Conservation (phyloP, 2,329 filamentous ascomycete species). For the Pseudogymnoascus sp. region DNA sequence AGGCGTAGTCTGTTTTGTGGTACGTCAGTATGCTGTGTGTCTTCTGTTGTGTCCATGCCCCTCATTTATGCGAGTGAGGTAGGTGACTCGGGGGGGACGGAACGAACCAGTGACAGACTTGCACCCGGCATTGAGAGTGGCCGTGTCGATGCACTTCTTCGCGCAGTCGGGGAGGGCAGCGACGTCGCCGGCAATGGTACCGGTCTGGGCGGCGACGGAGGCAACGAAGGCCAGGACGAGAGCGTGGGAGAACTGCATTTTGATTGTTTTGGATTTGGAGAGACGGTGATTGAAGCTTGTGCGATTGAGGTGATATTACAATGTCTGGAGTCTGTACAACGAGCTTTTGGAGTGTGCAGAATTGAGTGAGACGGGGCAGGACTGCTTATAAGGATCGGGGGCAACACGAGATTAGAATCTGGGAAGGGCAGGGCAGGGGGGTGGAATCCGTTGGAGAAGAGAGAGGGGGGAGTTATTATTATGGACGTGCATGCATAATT, state of each 20-base stretch:
- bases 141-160: not conserved
- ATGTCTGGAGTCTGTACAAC: not conserved
- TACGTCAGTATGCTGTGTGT: not conserved
- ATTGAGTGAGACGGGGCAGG: not conserved
- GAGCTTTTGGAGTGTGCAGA: not conserved
- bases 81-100: not conserved
- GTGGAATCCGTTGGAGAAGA: not conserved
- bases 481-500: not conserved
- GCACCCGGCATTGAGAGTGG: not conserved
- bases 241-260: slow-evolving; percentile 5
- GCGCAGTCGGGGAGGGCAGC: not conserved
- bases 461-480: not conserved
- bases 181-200: not conserved
- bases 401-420: not conserved
- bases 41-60: not conserved
- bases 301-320: not conserved
- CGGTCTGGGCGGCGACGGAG: not conserved
- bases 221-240: not conserved
- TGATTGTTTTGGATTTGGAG: not conserved
- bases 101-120: not conserved
- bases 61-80: not conserved
- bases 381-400: not conserved
- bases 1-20: not conserved
- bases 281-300: not conserved
- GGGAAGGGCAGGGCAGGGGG: not conserved